Evolutionary conservation across 352 stramenopile species (phyloP).

Genomic region (Phytophthora multivora): DNA sequence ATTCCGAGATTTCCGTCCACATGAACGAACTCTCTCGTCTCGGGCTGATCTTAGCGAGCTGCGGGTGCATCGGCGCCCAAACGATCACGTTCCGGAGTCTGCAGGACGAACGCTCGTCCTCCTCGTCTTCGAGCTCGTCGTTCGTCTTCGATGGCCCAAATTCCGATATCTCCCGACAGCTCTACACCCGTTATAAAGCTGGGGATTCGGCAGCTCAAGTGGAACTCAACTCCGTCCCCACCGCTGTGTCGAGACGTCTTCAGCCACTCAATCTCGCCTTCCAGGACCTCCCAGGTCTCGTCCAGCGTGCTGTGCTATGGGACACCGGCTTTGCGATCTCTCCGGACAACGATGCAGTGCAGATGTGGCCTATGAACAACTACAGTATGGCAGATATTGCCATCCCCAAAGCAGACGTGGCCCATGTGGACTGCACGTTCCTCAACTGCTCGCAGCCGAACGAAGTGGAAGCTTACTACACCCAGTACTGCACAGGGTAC

Average conservation of each 20-base stretch:
- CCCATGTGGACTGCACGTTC: slow-evolving; percentile 22
- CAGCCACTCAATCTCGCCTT: slow-evolving; percentile 19
- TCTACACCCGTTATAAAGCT: slow-evolving; percentile 28
- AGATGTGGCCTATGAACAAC: slow-evolving; percentile 25
- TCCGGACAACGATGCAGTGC: slow-evolving; percentile 15
- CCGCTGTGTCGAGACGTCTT: slow-evolving; percentile 17
- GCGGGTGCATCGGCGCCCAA: background rate
- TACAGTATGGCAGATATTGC: slow-evolving; percentile 34
- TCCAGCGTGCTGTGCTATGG: slow-evolving; percentile 44
- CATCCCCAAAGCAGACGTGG: slow-evolving; percentile 19
- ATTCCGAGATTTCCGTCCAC: slow-evolving; percentile 6
- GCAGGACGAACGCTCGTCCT: background rate
- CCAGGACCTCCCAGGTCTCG: slow-evolving; percentile 25
- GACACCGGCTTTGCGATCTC: slow-evolving; percentile 38
- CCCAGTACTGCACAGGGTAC: slow-evolving; percentile 33
- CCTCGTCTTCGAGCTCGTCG: slow-evolving; percentile 1
- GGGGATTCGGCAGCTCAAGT: slow-evolving; percentile 9
- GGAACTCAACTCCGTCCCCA: slow-evolving; percentile 17
- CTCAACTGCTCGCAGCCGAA: slow-evolving; percentile 39
- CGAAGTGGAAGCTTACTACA: slow-evolving; percentile 13
- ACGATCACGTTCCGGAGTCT: slow-evolving; percentile 23
- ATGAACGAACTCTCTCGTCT: background rate
- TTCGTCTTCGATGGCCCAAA: slow-evolving; percentile 41
- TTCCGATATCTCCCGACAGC: slow-evolving; percentile 44
- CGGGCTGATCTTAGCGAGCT: background rate